Percentiles rank a stretch among this genome's conserved stretches.
Conservation (phyloP, 2,329 filamentous ascomycete species). For the Monosporascus sp. region DNA sequence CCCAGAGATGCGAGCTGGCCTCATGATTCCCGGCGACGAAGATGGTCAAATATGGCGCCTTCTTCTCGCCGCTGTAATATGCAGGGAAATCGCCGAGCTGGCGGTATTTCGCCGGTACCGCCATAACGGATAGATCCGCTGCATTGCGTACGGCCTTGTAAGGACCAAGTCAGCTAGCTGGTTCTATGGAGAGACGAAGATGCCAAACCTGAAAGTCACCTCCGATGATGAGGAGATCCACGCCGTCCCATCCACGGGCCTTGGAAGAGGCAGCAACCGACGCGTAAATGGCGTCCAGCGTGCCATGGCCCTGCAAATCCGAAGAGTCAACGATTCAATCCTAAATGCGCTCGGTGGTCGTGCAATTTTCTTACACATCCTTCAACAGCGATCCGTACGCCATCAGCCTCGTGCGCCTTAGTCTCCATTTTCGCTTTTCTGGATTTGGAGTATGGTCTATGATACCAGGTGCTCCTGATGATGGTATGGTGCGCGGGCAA, state of each 20-base stretch:
- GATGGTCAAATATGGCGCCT: conserved; percentile 81
- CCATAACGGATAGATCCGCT: conserved; percentile 80
- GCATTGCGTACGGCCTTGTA: conserved; percentile 80
- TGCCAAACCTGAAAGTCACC: conserved; percentile 80
- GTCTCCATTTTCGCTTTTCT: background rate
- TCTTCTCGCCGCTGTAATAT: conserved; percentile 77
- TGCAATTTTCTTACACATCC: conserved; percentile 67
- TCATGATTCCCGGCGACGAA: conserved; percentile 97
- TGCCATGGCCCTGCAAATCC: conserved; percentile 74
- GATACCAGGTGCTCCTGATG: no score
- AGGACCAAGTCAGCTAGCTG: conserved; percentile 1
- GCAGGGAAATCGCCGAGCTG: conserved; percentile 86
- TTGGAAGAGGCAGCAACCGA: conserved; percentile 65
- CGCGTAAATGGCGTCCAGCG: conserved; percentile 84
- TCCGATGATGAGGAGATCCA: conserved; percentile 90
- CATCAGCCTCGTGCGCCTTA: conserved; percentile 17
- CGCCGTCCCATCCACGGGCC: conserved; percentile 68
- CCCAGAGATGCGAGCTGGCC: conserved; percentile 82
- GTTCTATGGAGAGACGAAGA: background rate
- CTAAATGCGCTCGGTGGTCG: background rate
- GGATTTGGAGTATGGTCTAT: no score
- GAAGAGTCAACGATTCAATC: conserved; percentile 1
- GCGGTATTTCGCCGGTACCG: conserved; percentile 83
- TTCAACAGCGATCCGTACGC: conserved; percentile 75
- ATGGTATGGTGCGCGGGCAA: no score